Percentiles rank a stretch among this genome's conserved stretches.
Conservation (phyloP, 768 basidiomycete genomes). For the Boletus pseudopeckii region DNA sequence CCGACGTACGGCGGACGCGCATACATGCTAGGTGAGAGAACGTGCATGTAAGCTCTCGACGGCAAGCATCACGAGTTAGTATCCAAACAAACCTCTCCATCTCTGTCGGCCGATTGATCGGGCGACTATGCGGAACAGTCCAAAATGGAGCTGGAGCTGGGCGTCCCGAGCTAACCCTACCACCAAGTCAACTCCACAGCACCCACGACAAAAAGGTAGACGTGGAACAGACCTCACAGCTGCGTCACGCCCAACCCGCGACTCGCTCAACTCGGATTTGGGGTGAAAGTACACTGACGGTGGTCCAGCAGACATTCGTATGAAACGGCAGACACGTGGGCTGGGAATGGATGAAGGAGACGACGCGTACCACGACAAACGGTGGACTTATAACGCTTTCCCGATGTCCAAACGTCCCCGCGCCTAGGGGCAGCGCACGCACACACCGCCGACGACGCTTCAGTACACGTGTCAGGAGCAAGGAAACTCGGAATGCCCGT, state of each 20-base stretch:
- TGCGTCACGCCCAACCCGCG: not conserved
- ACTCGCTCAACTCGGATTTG: not conserved
- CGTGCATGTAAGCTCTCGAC: not conserved
- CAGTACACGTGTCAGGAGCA: conserved; percentile 2
- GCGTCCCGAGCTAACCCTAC: conserved; percentile 4
- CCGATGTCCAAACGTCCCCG: not conserved
- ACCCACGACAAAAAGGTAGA: not conserved
- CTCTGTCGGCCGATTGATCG: not conserved
- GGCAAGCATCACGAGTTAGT: not conserved
- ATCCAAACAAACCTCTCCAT: conserved; percentile 7
- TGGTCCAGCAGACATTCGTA: conserved; percentile 7
- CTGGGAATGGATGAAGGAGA: not conserved
- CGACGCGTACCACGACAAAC: not conserved
- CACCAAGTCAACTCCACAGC: not conserved
- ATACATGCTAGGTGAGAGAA: not conserved
- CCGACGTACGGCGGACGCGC: not conserved
- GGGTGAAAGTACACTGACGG: not conserved
- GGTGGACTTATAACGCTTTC: conserved; percentile 6
- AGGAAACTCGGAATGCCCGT: conserved; percentile 9
- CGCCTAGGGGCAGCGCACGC: not conserved
- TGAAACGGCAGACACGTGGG: not conserved
- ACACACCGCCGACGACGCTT: conserved; percentile 7
- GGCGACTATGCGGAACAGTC: not conserved
- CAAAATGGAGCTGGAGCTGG: not conserved
- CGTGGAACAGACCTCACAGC: conserved; percentile 6